These are phyloP conservation scores for Kwoniella botswanensis DNA, from an alignment of 768 basidiomycete genomes.

Conservation along the genomic window DNA sequence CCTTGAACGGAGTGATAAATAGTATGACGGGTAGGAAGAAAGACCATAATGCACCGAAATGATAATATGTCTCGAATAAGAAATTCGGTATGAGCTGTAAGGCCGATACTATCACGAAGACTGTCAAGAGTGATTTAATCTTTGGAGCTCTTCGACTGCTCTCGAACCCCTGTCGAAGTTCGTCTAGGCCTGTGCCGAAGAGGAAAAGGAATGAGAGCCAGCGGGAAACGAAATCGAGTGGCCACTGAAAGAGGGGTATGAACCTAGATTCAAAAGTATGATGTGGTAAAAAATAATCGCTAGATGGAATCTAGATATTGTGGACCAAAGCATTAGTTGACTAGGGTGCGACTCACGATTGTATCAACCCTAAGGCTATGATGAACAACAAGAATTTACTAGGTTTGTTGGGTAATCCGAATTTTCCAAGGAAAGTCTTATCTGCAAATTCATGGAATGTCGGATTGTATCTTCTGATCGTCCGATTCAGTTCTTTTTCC, in stretches of 20 bases:
- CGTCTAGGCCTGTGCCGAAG: conserved; percentile 38
- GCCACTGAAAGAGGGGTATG: conserved; percentile 45
- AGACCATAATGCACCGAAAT: conserved; percentile 50
- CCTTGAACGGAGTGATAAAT: conserved; percentile 35
- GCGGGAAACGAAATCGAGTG: conserved; percentile 36
- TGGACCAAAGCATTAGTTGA: not conserved
- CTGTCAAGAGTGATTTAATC: conserved; percentile 41
- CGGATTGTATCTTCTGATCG: conserved; percentile 42
- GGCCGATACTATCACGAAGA: conserved; percentile 32
- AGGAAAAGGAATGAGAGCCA: conserved; percentile 47
- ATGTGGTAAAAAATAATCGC: no score
- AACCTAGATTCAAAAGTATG: conserved; percentile 21
- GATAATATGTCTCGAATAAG: conserved; percentile 41
- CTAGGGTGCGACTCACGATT: conserved; percentile 32
- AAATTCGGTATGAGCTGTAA: conserved; percentile 43
- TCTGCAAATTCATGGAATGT: conserved; percentile 42
- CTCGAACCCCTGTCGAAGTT: conserved; percentile 29
- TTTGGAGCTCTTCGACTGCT: conserved; percentile 23
- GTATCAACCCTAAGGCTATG: conserved; percentile 33
- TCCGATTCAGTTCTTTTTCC: conserved; percentile 39
- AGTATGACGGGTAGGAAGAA: conserved; percentile 47
- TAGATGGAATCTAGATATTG: not conserved
- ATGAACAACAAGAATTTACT: conserved; percentile 41
- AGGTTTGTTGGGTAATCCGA: conserved; percentile 29
- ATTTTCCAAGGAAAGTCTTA: conserved; percentile 35